phyloP scores from a whole-genome alignment of 148 eudicot species.

The Rhododendron kiyosumense region DNA sequence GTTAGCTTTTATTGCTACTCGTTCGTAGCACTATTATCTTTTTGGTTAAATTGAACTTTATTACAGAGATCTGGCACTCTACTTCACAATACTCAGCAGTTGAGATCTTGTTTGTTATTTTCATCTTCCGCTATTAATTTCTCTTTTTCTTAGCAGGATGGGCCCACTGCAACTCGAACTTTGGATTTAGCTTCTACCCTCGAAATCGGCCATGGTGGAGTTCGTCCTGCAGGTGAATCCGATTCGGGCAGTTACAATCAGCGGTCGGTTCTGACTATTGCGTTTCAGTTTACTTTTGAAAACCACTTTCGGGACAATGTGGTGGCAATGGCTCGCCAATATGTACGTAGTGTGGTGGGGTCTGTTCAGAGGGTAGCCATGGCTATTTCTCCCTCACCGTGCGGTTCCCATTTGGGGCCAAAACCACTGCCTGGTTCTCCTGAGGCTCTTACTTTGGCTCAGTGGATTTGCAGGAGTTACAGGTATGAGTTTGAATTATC shows the following conservation, averaged over 20 bases:
- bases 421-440: slow-evolving; percentile 49
- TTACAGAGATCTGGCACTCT: not conserved
- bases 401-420: slow-evolving; percentile 25
- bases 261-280: slow-evolving; percentile 52
- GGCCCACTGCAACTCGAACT: slow-evolving; percentile 34
- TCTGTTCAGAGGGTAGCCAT: slow-evolving; percentile 63
- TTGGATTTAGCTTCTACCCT: slow-evolving; percentile 53
- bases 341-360: slow-evolving; percentile 53
- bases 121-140: not conserved
- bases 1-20: not conserved
- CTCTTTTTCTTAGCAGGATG: slow-evolving; percentile 23
- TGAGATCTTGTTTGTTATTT: not conserved
- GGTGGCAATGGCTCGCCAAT: slow-evolving; percentile 64
- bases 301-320: slow-evolving; percentile 44
- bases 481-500: slow-evolving; percentile 23
- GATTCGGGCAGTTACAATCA: slow-evolving; percentile 27
- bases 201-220: slow-evolving; percentile 35
- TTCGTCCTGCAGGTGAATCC: slow-evolving; percentile 27
- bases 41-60: not conserved
- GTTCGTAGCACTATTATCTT: not conserved
- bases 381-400: slow-evolving; percentile 48
- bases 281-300: slow-evolving; percentile 61
- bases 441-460: slow-evolving; percentile 53
- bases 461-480: slow-evolving; percentile 56
- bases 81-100: not conserved